Evolutionary conservation across 495 filamentous ascomycete genomes (phyloP), one percentile per base, ranked within the genome.

Genomic region (Hypoxylon crocopeplum): DNA sequence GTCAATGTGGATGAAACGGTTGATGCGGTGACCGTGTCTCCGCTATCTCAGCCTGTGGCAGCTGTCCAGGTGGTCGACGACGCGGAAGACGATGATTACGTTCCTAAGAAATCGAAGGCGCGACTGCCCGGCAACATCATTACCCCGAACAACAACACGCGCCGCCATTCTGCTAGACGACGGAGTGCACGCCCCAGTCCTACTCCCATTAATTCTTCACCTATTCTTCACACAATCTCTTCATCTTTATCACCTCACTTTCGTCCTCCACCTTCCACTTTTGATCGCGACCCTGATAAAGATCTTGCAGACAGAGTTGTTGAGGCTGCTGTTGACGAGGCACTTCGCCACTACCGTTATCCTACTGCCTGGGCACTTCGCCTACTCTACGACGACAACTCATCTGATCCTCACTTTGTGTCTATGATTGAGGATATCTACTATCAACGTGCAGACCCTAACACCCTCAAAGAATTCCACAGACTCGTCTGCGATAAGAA

Each of bases 281-380:
- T 58, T 6, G 47, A 61, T 29, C 70, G 64, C 25, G 51, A 65
- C 10, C 64, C 62, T 6, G 67, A 72, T 29, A 73, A 62, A 42
- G 72, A 76, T 33, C 38, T 71, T 12, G 51, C 69, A 5, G 72
- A 73, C 41, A 68, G 59, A 36, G 69, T 77, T 22, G 72, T 79
- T 8, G 73, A 75, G 57, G 48, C 50, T 29, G 79, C 80, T 5
- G 77, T 82, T 1, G 74, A 82, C 24, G 75, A 80, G 49, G 80
- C 81, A 13, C 63, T 84, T 22, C 52, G 62, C 34, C 70, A 75
- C 56, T 73, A 67, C 37, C 75, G 79, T 36, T 82, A 79, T 54
- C 81, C 81, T 41, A 84, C 81, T 13, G 80, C 81, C 5, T 84
- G 73, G 69, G 81, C 80, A 34, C 70, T 84, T 50, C 76, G 80